These are phyloP conservation scores for Suillus subalutaceus DNA, from an alignment of 768 basidiomycete genomes.

Conservation along the genomic window DNA sequence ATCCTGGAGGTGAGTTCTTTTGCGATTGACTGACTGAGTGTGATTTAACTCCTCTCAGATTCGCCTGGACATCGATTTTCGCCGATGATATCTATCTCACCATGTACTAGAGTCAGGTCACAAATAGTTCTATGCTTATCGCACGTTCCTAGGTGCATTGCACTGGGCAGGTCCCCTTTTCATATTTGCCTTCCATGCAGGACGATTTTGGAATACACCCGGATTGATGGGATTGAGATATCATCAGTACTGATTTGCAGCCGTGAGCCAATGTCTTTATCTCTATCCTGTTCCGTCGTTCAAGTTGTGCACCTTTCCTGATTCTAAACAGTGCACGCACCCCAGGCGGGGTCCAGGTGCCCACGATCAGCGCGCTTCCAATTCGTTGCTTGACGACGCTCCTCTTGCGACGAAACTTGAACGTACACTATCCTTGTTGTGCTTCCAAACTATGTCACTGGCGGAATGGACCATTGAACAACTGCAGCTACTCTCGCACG, in stretches of 20 bases:
- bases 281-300: not conserved
- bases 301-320: not conserved
- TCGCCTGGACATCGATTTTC: slow-evolving; percentile 8
- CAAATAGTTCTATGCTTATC: not conserved
- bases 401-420: not conserved
- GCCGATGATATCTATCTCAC: not conserved
- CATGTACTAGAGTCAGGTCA: not conserved
- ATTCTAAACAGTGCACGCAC: not conserved
- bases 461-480: not conserved
- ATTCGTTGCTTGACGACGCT: not conserved
- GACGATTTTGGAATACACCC: not conserved
- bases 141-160: not conserved
- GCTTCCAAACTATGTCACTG: not conserved
- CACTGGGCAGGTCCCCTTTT: not conserved
- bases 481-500: not conserved
- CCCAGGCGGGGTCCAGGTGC: not conserved
- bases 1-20: slow-evolving; percentile 30
- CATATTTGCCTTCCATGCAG: not conserved
- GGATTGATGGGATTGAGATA: not conserved
- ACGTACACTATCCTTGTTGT: not conserved
- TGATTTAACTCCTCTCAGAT: slow-evolving; percentile 4
- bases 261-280: not conserved
- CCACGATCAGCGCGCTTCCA: not conserved
- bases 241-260: not conserved
- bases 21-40: not conserved